Base-by-base conservation (phyloP, 441 rosid genomes). In the Pelargonium fulgidum region DNA sequence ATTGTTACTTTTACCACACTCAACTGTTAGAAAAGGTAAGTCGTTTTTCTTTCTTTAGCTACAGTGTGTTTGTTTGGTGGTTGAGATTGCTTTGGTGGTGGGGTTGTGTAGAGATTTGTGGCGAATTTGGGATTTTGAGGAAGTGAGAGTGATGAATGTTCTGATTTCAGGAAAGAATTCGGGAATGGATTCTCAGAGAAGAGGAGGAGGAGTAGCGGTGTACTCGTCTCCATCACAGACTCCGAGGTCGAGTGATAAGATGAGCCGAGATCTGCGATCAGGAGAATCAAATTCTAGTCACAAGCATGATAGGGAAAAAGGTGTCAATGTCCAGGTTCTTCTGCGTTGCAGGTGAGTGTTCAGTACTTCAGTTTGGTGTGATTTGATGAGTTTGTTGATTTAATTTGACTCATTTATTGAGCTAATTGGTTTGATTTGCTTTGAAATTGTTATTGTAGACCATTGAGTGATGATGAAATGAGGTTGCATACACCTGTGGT, bases 291-390 rank as follows among this genome's bases (percentile, higher is more conserved):
- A 52, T 52, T 52, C 59, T 1, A 52, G 19, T 14, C 4, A 9
- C 59, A 52, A 52, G 59, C n/a, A 14, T 1, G 59, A 52, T 52
- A 52, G 4, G 20, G 59, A 52, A 11, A 94, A 94, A 81, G 98
- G 98, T 42, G 99, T 94, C 17, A 94, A 90, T 76, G 92, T 94
- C 36, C 99, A 94, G 78, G 99, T 94, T 45, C 86, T 94, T 36
- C 84, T 92, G 78, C 98, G 99, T 69, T 94, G 99, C 87, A 90
- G 36, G 36, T 29, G 0, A 29, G 36, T 29, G 36, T 29, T 29
- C 36, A 3, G 36, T 29, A 29, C 24, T 22, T 22, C 24, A 22
- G 24, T 22, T 22, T 22, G 24, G 24, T 22, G 24, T 22, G 24
- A 24, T 24, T 24, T 24, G 2, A 1, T 24, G 29, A 24, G 29